These are phyloP conservation scores for Salvia splendens DNA, from an alignment of 257 asterid species.

Conservation along the genomic window DNA sequence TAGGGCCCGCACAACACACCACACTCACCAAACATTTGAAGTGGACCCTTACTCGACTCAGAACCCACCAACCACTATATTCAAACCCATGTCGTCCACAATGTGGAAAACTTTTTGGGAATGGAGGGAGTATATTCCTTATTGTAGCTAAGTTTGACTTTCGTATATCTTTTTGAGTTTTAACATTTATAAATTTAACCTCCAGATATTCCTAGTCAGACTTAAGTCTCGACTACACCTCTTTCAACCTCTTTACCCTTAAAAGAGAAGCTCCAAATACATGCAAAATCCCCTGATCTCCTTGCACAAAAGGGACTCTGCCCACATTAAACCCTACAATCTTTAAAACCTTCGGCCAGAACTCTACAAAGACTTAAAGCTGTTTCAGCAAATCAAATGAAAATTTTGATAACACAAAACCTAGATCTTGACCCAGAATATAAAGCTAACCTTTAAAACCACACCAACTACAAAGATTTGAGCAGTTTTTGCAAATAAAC, in stretches of 20 bases:
- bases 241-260: constrained; percentile 5
- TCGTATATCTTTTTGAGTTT: background rate
- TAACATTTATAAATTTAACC: background rate
- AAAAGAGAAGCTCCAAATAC: constrained; percentile 1
- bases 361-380: background rate
- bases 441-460: background rate
- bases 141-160: background rate
- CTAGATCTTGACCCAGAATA: background rate
- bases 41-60: no score
- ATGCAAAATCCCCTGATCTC: constrained; percentile 4
- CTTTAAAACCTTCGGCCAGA: background rate
- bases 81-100: no score
- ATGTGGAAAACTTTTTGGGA: no score
- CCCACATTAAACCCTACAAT: background rate
- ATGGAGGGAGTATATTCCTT: background rate
- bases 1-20: no score
- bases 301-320: background rate
- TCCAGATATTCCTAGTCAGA: constrained; percentile 9
- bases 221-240: background rate
- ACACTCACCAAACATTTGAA: no score
- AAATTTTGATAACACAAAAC: background rate
- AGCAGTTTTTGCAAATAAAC: no score
- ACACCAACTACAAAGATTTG: no score
- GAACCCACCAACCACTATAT: no score
- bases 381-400: constrained; percentile 6